phyloP scores from a whole-genome alignment of 371 early-diverging fungal genomes.

The Choanephora cucurbitarum region DNA sequence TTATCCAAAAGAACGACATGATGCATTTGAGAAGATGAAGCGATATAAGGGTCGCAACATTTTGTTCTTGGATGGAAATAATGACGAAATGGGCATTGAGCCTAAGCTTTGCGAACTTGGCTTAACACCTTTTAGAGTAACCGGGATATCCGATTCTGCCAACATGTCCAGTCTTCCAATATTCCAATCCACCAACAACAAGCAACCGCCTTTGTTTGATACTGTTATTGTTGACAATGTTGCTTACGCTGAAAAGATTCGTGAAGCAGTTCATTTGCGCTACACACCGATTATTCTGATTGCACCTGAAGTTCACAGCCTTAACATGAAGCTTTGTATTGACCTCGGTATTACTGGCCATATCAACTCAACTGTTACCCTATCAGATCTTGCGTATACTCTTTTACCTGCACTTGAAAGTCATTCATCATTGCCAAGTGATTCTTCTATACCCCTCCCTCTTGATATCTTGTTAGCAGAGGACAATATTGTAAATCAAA shows the following conservation, averaged over 20 bases:
- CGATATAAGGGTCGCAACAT: slow-evolving; percentile 49
- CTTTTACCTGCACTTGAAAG: slow-evolving; percentile 71
- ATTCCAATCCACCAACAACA: slow-evolving; percentile 9
- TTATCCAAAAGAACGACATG: slow-evolving; percentile 12
- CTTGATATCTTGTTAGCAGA: slow-evolving; percentile 77
- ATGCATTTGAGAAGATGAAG: slow-evolving; percentile 40
- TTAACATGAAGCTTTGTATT: slow-evolving; percentile 65
- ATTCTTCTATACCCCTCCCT: slow-evolving; percentile 51
- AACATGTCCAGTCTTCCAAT: slow-evolving; percentile 21
- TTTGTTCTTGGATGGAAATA: slow-evolving; percentile 47
- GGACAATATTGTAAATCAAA: slow-evolving; percentile 84
- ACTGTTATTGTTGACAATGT: slow-evolving; percentile 59
- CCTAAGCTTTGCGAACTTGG: slow-evolving; percentile 38
- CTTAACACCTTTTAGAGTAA: slow-evolving; percentile 42
- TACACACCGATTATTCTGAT: slow-evolving; percentile 69
- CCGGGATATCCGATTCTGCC: slow-evolving; percentile 42
- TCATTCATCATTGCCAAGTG: slow-evolving; percentile 57
- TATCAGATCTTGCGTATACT: slow-evolving; percentile 66
- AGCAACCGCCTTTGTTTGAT: slow-evolving; percentile 48
- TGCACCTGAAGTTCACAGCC: slow-evolving; percentile 39
- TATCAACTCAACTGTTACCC: slow-evolving; percentile 58
- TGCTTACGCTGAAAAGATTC: slow-evolving; percentile 51
- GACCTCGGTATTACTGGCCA: slow-evolving; percentile 68
- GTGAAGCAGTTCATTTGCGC: slow-evolving; percentile 55
- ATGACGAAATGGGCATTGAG: slow-evolving; percentile 21